Percentiles rank a stretch among this genome's conserved stretches.
phyloP scores from a whole-genome alignment of 75 land plant species.

The Pseudotsuga menziesii region DNA sequence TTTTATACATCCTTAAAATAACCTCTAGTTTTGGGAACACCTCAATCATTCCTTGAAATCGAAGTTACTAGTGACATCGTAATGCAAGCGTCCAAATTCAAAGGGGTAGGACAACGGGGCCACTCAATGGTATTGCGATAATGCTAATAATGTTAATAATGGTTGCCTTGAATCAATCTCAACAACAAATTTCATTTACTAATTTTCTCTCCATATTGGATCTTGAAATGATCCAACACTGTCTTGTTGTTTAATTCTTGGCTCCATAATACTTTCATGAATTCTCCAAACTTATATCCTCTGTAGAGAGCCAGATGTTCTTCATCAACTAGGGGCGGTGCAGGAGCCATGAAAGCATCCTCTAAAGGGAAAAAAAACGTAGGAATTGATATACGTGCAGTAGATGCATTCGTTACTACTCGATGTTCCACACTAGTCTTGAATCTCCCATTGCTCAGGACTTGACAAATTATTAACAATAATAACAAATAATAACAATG shows the following conservation, averaged over 20 bases:
- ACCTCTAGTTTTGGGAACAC: too few relatives aligned
- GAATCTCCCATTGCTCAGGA: constrained; percentile 52
- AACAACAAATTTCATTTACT: too few relatives aligned
- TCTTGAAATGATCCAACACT: background rate
- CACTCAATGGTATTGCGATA: too few relatives aligned
- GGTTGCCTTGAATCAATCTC: too few relatives aligned
- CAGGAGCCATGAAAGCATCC: constrained; percentile 47
- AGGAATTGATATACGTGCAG: constrained; percentile 49
- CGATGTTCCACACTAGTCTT: constrained; percentile 50
- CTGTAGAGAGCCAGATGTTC: background rate
- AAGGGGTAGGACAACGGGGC: too few relatives aligned
- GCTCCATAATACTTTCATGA: background rate
- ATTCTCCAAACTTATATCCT: background rate
- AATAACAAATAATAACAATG: too few relatives aligned
- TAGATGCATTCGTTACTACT: constrained; percentile 26
- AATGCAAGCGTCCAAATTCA: too few relatives aligned
- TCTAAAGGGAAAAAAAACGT: constrained; percentile 48
- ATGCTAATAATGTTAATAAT: too few relatives aligned
- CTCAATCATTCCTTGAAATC: too few relatives aligned
- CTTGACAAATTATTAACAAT: background rate
- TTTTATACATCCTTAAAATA: too few relatives aligned
- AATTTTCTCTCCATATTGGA: background rate
- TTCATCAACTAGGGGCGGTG: constrained; percentile 17
- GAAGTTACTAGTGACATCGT: too few relatives aligned
- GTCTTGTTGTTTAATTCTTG: background rate